Evolutionary conservation across 116 monocot genomes (phyloP).

Genomic region (Trichopus zeylanicus): DNA sequence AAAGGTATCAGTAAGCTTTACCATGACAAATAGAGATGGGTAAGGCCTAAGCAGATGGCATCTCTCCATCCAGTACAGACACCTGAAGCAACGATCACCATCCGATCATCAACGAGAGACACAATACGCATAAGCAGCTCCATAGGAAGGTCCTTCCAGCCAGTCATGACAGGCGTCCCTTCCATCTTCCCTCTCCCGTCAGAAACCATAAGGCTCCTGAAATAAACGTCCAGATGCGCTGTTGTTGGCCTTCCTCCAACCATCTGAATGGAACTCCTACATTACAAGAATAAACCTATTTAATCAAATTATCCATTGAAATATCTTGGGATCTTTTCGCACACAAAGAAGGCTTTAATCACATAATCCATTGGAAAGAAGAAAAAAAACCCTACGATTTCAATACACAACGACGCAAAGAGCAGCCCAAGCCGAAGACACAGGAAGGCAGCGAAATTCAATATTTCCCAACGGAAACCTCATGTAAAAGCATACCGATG

Average conservation of each 20-base stretch:
- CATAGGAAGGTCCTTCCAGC: slow-evolving; percentile 75
- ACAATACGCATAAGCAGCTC: slow-evolving; percentile 57
- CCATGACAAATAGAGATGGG: slow-evolving; percentile 59
- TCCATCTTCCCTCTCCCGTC: slow-evolving; percentile 25
- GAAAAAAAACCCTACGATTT: too few species aligned
- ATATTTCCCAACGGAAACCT: too few species aligned
- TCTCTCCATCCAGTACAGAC: slow-evolving; percentile 75
- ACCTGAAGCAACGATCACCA: slow-evolving; percentile 42
- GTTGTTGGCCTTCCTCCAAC: slow-evolving; percentile 17
- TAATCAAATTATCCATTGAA: too few species aligned
- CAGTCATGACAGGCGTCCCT: slow-evolving; percentile 14
- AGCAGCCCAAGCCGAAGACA: too few species aligned
- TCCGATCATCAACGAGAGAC: slow-evolving; percentile 35
- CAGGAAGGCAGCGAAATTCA: too few species aligned
- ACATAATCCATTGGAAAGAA: too few species aligned
- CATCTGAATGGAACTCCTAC: slow-evolving; percentile 19
- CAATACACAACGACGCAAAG: too few species aligned
- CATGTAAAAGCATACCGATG: too few species aligned
- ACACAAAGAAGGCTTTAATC: too few species aligned
- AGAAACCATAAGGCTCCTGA: slow-evolving; percentile 37
- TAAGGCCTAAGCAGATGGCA: slow-evolving; percentile 37
- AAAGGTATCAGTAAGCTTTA: slow-evolving; percentile 3
- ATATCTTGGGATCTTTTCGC: too few species aligned
- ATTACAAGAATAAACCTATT: neutral
- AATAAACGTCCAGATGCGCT: slow-evolving; percentile 38